These are phyloP conservation scores for Scedosporium dehoogii DNA, from an alignment of 2,329 filamentous ascomycete genomes.

Conservation along the genomic window DNA sequence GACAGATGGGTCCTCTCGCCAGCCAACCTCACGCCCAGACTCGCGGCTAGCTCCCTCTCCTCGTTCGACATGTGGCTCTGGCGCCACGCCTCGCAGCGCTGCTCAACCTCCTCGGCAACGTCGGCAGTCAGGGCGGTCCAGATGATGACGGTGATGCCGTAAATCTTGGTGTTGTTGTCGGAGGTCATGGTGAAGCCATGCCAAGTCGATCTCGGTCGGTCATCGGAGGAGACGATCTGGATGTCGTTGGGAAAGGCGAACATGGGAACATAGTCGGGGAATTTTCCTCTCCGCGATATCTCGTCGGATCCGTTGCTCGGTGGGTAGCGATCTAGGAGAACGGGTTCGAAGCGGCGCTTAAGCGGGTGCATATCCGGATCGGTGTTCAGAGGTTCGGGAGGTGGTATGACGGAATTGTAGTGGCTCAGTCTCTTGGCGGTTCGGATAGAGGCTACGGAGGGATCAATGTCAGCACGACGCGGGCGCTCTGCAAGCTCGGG, in stretches of 20 bases:
- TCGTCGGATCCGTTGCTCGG: conserved; percentile 75
- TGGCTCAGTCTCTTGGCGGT: conserved; percentile 87
- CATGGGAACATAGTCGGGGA: conserved; percentile 98
- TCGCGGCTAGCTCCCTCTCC: conserved; percentile 85
- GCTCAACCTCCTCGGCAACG: conserved; percentile 75
- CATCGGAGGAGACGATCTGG: conserved; percentile 89
- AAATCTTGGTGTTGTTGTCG: conserved; percentile 81
- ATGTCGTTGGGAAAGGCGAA: conserved; percentile 99
- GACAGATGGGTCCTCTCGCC: conserved; percentile 84
- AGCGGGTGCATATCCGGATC: conserved; percentile 93
- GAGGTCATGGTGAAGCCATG: conserved; percentile 98
- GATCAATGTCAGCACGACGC: conserved; percentile 4
- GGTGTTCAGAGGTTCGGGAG: conserved; percentile 79
- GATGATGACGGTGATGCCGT: conserved; percentile 82
- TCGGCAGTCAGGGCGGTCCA: conserved; percentile 81
- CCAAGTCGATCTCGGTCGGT: conserved; percentile 92
- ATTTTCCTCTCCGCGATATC: conserved; percentile 66
- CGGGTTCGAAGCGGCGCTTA: conserved; percentile 87
- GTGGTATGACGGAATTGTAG: conserved; percentile 96
- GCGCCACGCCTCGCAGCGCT: conserved; percentile 74
- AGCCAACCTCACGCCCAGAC: conserved; percentile 79
- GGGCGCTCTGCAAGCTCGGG: neutral
- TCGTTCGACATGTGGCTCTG: conserved; percentile 81
- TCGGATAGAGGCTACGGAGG: conserved; percentile 47
- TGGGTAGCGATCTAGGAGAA: conserved; percentile 90